These are phyloP conservation scores for Aspergillus costaricaensis DNA, from an alignment of 2,329 filamentous ascomycete species.

Conservation along the genomic window DNA sequence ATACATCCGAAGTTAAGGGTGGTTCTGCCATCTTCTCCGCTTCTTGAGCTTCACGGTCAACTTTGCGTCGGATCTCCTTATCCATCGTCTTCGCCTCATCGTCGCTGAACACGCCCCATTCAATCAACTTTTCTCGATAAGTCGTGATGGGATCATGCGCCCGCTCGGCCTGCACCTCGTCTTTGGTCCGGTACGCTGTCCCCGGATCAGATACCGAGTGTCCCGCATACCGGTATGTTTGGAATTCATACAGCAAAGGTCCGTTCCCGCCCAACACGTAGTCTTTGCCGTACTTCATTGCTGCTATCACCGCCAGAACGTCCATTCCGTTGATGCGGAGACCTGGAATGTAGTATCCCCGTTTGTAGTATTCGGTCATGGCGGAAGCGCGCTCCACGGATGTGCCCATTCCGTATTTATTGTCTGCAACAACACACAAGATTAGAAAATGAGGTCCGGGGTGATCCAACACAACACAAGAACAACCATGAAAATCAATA, in stretches of 20 bases:
- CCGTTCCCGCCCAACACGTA: constrained; percentile 79
- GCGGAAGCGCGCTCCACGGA: constrained; percentile 87
- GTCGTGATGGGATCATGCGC: constrained; percentile 96
- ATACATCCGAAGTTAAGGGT: constrained; percentile 72
- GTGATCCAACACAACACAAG: too few relatives aligned
- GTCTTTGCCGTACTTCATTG: constrained; percentile 86
- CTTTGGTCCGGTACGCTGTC: constrained; percentile 94
- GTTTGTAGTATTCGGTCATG: constrained; percentile 98
- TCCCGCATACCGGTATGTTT: constrained; percentile 96
- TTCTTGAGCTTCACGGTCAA: constrained; percentile 81
- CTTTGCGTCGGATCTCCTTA: constrained; percentile 80
- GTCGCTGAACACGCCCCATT: constrained; percentile 85
- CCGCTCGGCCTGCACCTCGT: constrained; percentile 93
- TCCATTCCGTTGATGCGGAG: constrained; percentile 99
- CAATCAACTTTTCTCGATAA: constrained; percentile 90
- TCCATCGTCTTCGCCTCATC: constrained; percentile 92
- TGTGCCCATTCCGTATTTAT: constrained; percentile 99
- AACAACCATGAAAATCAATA: too few relatives aligned
- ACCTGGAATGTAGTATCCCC: constrained; percentile 96
- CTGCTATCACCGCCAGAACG: constrained; percentile 90
- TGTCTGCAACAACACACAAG: constrained; percentile 67
- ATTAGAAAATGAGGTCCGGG: too few relatives aligned
- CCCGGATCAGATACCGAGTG: constrained; percentile 99
- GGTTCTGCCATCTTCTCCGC: constrained; percentile 85
- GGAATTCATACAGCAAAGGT: constrained; percentile 91